Conservation (phyloP, 257 asterid species). For the Coffea canephora region DNA sequence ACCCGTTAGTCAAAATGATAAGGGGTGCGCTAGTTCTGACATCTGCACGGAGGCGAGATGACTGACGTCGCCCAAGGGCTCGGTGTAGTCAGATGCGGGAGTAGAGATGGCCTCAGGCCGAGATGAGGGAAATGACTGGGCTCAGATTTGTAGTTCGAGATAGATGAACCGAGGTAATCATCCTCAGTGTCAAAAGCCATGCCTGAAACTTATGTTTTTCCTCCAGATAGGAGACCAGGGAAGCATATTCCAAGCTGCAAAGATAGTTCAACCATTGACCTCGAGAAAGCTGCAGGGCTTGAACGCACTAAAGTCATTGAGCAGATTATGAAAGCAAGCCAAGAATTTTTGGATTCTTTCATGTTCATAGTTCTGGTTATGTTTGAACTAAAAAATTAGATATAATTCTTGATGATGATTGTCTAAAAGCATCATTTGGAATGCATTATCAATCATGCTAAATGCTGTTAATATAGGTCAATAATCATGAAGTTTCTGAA, state of each 20-base stretch:
- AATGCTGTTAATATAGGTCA: slow-evolving; percentile 30
- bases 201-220: slow-evolving; percentile 53
- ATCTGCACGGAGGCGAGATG: no score
- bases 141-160: no score
- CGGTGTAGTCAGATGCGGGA: no score
- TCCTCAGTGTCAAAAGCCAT: slow-evolving; percentile 11
- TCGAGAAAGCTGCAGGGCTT: slow-evolving; percentile 16
- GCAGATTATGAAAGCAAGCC: slow-evolving; percentile 43
- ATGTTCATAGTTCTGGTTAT: slow-evolving; percentile 24
- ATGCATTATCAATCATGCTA: neutral
- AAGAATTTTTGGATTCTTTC: slow-evolving; percentile 55
- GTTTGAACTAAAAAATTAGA: neutral
- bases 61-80: no score
- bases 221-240: slow-evolving; percentile 52
- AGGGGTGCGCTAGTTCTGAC: no score
- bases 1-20: no score
- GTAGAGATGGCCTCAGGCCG: no score
- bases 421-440: no score
- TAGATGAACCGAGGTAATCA: no score
- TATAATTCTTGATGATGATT: neutral
- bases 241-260: slow-evolving; percentile 29
- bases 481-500: slow-evolving; percentile 51
- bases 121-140: no score
- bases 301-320: slow-evolving; percentile 25
- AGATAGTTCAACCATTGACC: slow-evolving; percentile 44